phyloP scores from a whole-genome alignment of 2,329 filamentous ascomycete species.

The Cladophialophora bantiana region DNA sequence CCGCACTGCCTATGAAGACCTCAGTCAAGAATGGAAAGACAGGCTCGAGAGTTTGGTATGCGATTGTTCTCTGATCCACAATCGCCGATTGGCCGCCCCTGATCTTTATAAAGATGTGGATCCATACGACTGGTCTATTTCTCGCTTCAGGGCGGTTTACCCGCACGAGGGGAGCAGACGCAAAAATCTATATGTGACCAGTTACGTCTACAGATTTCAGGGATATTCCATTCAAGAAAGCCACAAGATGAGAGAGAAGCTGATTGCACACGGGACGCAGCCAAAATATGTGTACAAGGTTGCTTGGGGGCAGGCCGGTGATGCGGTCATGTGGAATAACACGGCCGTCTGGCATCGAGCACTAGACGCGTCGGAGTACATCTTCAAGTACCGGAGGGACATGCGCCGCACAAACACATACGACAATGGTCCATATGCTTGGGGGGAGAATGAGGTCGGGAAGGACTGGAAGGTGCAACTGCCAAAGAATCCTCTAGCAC shows the following conservation, averaged over 20 bases:
- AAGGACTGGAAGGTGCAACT: slow-evolving; percentile 16
- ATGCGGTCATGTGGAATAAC: slow-evolving; percentile 21
- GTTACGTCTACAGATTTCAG: slow-evolving; percentile 3
- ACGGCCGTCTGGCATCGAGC: slow-evolving; percentile 18
- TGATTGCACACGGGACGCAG: not conserved
- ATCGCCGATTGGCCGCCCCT: slow-evolving; percentile 4
- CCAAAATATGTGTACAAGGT: slow-evolving; percentile 13
- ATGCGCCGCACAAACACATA: slow-evolving; percentile 11
- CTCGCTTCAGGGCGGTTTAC: not conserved
- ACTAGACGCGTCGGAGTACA: not conserved
- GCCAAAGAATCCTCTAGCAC: slow-evolving; percentile 10
- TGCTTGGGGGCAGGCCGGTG: slow-evolving; percentile 4
- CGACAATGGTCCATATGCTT: slow-evolving; percentile 1
- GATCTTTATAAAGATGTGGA: slow-evolving; percentile 15
- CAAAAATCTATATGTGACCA: slow-evolving; percentile 2
- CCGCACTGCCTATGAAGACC: slow-evolving; percentile 16
- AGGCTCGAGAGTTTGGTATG: slow-evolving; percentile 6
- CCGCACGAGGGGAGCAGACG: slow-evolving; percentile 10
- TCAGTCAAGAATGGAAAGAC: slow-evolving; percentile 9
- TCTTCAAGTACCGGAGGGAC: slow-evolving; percentile 3
- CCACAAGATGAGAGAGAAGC: not conserved
- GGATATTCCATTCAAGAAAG: not conserved
- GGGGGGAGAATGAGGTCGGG: slow-evolving; percentile 6
- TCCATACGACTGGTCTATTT: slow-evolving; percentile 7
- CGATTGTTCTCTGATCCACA: slow-evolving; percentile 12